These are phyloP conservation scores for Dothidotthia symphoricarpi DNA, from an alignment of 2,329 filamentous ascomycete species.

Conservation along the genomic window DNA sequence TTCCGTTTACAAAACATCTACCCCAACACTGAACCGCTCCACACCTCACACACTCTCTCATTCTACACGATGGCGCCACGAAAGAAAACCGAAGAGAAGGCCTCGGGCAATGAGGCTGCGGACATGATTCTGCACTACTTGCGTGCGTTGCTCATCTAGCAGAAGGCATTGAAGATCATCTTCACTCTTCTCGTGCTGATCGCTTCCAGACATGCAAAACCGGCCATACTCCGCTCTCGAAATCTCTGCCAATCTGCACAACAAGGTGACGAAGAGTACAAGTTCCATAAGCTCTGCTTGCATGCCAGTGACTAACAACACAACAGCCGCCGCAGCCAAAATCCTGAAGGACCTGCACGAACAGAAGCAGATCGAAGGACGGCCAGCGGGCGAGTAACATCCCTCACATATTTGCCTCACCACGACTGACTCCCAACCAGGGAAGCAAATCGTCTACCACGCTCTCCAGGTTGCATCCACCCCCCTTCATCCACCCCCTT, in stretches of 20 bases:
- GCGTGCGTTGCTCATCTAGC: constrained; percentile 38
- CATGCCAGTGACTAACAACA: constrained; percentile 9
- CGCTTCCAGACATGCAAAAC: constrained; percentile 48
- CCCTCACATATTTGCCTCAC: neutral
- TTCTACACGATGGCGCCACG: constrained; percentile 33
- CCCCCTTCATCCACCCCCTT: neutral
- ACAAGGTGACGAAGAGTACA: constrained; percentile 57
- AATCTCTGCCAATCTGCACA: constrained; percentile 60
- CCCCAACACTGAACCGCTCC: neutral
- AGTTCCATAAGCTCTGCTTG: neutral
- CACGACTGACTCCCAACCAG: constrained; percentile 34
- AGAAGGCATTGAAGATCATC: neutral
- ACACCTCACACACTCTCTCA: neutral
- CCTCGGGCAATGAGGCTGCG: constrained; percentile 37
- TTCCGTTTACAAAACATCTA: neutral
- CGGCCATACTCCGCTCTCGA: constrained; percentile 59
- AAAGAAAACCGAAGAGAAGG: constrained; percentile 41
- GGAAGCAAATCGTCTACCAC: constrained; percentile 64
- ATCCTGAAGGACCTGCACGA: constrained; percentile 63
- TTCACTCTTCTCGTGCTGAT: constrained; percentile 4
- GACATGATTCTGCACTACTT: constrained; percentile 53
- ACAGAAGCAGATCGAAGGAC: constrained; percentile 58
- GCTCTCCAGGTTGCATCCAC: constrained; percentile 44
- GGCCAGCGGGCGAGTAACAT: constrained; percentile 48
- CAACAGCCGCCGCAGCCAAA: constrained; percentile 57